Evolutionary conservation across 768 basidiomycete genomes (phyloP).

Genomic region (Rhizopogon salebrosus): DNA sequence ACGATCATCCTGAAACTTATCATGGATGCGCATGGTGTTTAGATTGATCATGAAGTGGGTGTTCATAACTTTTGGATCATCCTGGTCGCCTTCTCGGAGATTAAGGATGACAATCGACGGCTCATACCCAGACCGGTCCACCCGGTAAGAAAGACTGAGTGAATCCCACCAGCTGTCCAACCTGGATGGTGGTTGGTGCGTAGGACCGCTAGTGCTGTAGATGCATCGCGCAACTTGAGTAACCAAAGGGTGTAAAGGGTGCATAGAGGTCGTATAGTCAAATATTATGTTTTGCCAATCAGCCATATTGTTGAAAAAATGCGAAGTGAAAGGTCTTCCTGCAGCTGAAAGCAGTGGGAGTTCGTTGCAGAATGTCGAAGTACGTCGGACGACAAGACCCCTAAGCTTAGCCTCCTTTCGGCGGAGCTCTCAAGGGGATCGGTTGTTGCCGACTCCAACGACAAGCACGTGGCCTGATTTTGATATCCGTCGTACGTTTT

Average conservation of each 20-base stretch:
- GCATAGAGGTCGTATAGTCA: slow-evolving; percentile 9
- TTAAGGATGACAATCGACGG: slow-evolving; percentile 4
- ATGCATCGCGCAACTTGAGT: not conserved
- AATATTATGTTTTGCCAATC: slow-evolving; percentile 11
- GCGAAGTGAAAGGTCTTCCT: no score
- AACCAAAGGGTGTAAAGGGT: not conserved
- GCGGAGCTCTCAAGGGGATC: no score
- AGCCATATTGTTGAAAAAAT: not conserved
- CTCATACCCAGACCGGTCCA: not conserved
- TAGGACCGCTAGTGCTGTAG: not conserved
- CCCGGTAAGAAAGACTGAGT: slow-evolving; percentile 1
- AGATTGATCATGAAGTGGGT: slow-evolving; percentile 5
- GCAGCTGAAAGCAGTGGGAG: no score
- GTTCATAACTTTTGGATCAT: not conserved
- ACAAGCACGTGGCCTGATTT: no score
- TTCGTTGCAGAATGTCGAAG: no score
- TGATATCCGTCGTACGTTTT: no score
- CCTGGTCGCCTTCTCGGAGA: not conserved
- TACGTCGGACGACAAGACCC: no score
- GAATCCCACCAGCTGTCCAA: not conserved
- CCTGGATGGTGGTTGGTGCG: not conserved
- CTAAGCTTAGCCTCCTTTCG: no score
- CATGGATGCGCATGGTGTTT: not conserved
- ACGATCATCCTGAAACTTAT: slow-evolving; percentile 1
- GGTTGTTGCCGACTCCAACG: no score